These are phyloP conservation scores for Cladosporium oxysporum DNA, from an alignment of 2,329 filamentous ascomycete species.

Conservation along the genomic window DNA sequence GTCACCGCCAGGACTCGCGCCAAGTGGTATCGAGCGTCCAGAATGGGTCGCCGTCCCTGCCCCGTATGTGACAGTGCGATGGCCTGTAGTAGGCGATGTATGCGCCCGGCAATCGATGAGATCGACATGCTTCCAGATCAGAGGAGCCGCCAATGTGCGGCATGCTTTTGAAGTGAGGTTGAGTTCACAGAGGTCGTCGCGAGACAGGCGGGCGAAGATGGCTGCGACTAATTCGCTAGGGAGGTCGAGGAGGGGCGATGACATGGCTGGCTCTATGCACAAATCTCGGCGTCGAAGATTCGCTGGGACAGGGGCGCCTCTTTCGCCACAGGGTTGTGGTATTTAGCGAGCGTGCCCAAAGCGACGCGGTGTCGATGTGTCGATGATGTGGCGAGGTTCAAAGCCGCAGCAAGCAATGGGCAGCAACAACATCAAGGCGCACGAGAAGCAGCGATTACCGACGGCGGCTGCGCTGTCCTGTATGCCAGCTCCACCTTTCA, in stretches of 20 bases:
- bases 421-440: neutral
- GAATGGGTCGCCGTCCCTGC: slow-evolving; percentile 21
- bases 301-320: neutral
- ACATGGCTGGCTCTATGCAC: neutral
- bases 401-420: neutral
- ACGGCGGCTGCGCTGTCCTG: neutral
- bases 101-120: slow-evolving; percentile 42
- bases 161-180: slow-evolving; percentile 40
- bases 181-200: slow-evolving; percentile 34
- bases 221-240: slow-evolving; percentile 47
- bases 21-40: slow-evolving; percentile 2
- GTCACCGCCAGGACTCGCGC: slow-evolving; percentile 26
- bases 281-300: too few relatives aligned
- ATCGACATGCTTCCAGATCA: slow-evolving; percentile 45
- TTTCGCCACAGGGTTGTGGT: too few relatives aligned
- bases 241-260: slow-evolving; percentile 29
- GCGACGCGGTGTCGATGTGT: neutral
- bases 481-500: neutral
- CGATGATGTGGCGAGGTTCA: neutral
- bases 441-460: neutral
- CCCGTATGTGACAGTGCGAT: slow-evolving; percentile 18
- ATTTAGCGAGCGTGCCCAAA: too few relatives aligned
- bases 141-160: slow-evolving; percentile 39
- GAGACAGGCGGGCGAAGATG: slow-evolving; percentile 40
- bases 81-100: neutral